phyloP scores from a whole-genome alignment of 2,329 filamentous ascomycete species.

The Aspergillus fischeri region DNA sequence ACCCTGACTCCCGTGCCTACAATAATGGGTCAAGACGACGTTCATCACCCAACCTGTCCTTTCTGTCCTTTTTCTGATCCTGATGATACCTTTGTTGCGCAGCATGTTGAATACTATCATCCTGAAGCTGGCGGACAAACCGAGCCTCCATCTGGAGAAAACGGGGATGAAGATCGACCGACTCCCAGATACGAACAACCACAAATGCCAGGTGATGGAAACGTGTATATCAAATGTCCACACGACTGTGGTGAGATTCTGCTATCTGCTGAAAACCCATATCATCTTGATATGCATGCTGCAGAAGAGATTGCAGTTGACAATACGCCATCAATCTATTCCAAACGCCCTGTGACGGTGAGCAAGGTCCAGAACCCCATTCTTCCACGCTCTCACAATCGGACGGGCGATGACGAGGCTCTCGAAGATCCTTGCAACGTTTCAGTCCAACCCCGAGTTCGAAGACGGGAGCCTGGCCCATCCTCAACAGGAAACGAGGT shows the following conservation, averaged over 20 bases:
- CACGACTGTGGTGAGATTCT: constrained; percentile 60
- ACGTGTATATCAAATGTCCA: constrained; percentile 51
- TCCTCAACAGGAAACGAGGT: background rate
- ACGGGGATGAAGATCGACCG: constrained; percentile 1
- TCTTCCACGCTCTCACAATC: background rate
- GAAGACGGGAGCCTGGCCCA: background rate
- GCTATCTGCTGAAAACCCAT: constrained; percentile 49
- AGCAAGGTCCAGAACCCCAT: background rate
- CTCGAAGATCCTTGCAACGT: background rate
- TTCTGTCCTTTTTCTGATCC: constrained; percentile 43
- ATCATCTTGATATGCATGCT: constrained; percentile 58
- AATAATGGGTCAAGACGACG: constrained; percentile 17
- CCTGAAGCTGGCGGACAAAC: constrained; percentile 34
- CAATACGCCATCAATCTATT: constrained; percentile 23
- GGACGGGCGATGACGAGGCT: background rate
- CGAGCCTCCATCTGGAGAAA: constrained; percentile 15
- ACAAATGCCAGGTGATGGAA: background rate
- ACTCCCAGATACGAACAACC: constrained; percentile 2
- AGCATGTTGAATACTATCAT: constrained; percentile 45
- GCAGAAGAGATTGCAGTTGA: constrained; percentile 46
- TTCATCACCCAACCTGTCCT: constrained; percentile 33
- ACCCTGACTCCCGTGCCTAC: background rate
- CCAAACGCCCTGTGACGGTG: background rate
- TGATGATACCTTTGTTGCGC: constrained; percentile 36
- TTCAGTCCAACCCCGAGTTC: background rate